These are phyloP conservation scores for Pinus tabuliformis DNA, from an alignment of 75 land plant species.

Conservation along the genomic window DNA sequence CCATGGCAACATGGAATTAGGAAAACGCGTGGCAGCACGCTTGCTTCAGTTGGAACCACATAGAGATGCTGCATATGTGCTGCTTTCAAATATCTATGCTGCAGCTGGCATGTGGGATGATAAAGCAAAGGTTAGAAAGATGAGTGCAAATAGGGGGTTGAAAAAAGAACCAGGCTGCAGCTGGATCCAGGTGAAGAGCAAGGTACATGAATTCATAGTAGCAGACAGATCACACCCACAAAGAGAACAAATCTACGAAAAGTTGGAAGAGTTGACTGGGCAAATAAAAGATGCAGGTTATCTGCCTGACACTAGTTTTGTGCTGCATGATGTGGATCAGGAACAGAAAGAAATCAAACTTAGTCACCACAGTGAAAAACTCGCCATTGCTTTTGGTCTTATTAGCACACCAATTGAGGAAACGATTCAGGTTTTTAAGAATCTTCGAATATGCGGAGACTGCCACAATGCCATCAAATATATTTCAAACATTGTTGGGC, in stretches of 20 bases:
- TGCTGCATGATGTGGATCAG: slow-evolving; percentile 16
- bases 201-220: slow-evolving; percentile 11
- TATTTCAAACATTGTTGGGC: slow-evolving; percentile 12
- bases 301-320: slow-evolving; percentile 11
- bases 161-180: slow-evolving; percentile 45
- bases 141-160: slow-evolving; percentile 30
- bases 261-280: slow-evolving; percentile 2
- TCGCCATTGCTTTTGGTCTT: slow-evolving; percentile 10
- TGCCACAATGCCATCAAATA: slow-evolving; percentile 18
- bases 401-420: slow-evolving; percentile 1
- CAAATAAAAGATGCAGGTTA: slow-evolving; percentile 17
- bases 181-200: slow-evolving; percentile 18
- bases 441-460: slow-evolving; percentile 14
- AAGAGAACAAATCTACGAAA: slow-evolving; percentile 6
- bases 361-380: slow-evolving; percentile 15
- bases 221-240: slow-evolving; percentile 13
- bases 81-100: slow-evolving; percentile 46
- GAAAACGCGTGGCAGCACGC: slow-evolving; percentile 29
- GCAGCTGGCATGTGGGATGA: slow-evolving; percentile 37
- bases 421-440: slow-evolving; percentile 17
- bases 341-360: slow-evolving; percentile 10
- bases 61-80: slow-evolving; percentile 37
- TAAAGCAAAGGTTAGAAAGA: slow-evolving; percentile 24
- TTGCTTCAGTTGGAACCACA: slow-evolving; percentile 34
- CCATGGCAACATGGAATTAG: slow-evolving; percentile 40